Base-by-base conservation (phyloP, 2,329 filamentous ascomycete species). In the Pseudocercospora cruenta region DNA sequence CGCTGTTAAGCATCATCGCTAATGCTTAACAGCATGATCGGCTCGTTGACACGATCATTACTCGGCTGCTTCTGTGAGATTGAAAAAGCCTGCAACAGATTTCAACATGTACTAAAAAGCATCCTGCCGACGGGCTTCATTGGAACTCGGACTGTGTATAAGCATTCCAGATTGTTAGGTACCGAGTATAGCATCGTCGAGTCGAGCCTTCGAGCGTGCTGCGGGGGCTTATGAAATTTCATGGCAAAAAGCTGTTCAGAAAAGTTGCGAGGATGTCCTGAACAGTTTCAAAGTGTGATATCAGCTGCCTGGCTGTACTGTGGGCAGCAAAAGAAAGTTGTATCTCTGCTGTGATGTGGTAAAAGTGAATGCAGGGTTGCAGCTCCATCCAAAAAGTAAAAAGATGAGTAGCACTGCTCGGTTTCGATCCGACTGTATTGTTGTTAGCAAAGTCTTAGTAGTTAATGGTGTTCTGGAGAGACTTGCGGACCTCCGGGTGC, bases 401-500 rank as follows among this genome's bases (percentile, higher is more conserved):
- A 54, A 60, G 24, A 31, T 51, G 14, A 51, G 8, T 64, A 45
- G 62, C 33, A 60, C 31, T 47, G 28, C 31, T 64, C 36, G 45
- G 62, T 64, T 64, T 64, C 62, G 62, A 64, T 64, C 62, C 45
- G 51, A 54, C 19, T 22, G 6, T 7, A 3, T 21, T 21, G 1
- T 22, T 6, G 21, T 47, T 3, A 47, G 43, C 12, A 7, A 21
- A n/a, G 1, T 5, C 3, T 47, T n/a, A 10, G 19, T 8, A 21
- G 1, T n/a, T 6, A 8, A 47, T 47, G 9, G 43, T 47, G 5
- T 5, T n/a, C n/a, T n/a, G 43, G 19, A 7, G 14, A 2, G 16
- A 4, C 43, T 4, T 24, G 33, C 33, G 39, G 62, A 21, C 62
- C 62, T 64, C 62, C 62, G 57, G 62, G 62, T 64, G 0, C 4